A percentile compares a stretch with the other conserved stretches of the same genome.
These are phyloP conservation scores for Omphalotus guepiniiformis DNA, from an alignment of 768 basidiomycete species.

Conservation along the genomic window DNA sequence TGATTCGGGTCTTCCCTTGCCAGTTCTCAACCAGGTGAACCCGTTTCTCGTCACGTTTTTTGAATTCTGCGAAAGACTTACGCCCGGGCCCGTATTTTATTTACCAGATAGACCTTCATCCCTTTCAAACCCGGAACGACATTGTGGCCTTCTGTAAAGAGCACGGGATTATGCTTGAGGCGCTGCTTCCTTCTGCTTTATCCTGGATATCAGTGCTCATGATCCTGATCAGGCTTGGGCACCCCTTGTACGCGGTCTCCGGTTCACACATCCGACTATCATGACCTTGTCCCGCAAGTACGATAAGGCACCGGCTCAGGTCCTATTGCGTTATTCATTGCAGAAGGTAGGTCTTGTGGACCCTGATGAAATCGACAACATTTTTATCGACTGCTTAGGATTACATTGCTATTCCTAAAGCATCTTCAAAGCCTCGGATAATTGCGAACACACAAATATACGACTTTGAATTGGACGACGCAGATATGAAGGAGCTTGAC, in stretches of 20 bases:
- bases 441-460: conserved; percentile 56
- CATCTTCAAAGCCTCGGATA: conserved; percentile 49
- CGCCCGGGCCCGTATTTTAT: too few species aligned
- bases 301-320: conserved; percentile 49
- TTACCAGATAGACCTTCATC: conserved; percentile 51
- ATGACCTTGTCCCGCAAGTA: conserved; percentile 47
- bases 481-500: conserved; percentile 50
- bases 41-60: too few species aligned
- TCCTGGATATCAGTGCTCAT: background rate
- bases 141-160: conserved; percentile 57
- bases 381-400: conserved; percentile 28
- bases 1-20: conserved; percentile 41
- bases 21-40: conserved; percentile 57
- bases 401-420: conserved; percentile 65
- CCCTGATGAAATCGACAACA: background rate
- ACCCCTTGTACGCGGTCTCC: conserved; percentile 61
- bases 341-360: conserved; percentile 52
- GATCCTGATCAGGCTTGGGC: conserved; percentile 56
- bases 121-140: conserved; percentile 63
- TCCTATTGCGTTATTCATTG: conserved; percentile 71
- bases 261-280: conserved; percentile 57
- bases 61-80: too few species aligned
- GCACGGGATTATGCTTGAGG: conserved; percentile 60
- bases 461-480: conserved; percentile 51
- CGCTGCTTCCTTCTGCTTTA: conserved; percentile 21